Percentiles rank a stretch among this genome's conserved stretches.
Evolutionary conservation across 2,329 filamentous ascomycete species (phyloP).

Genomic region (Alternaria postmessia): DNA sequence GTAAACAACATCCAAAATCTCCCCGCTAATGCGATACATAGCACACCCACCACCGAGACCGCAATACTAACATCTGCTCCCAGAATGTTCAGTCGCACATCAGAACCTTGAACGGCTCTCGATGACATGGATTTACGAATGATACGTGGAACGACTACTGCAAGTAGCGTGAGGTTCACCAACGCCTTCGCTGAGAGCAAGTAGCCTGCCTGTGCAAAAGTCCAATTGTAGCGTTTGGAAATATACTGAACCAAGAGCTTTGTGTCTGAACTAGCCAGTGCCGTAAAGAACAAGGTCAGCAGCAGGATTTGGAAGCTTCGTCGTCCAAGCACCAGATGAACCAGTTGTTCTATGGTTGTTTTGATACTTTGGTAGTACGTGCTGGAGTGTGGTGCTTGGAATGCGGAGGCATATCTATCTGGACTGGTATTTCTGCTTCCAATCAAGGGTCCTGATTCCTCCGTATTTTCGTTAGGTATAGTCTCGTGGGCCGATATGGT

Average conservation of each 20-base stretch:
- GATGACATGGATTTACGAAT: slow-evolving; percentile 40
- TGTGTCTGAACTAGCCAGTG: slow-evolving; percentile 50
- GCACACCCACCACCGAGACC: slow-evolving; percentile 45
- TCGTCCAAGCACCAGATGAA: slow-evolving; percentile 32
- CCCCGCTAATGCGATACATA: slow-evolving; percentile 43
- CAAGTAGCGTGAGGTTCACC: slow-evolving; percentile 47
- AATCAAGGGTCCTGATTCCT: slow-evolving; percentile 38
- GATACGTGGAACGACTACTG: slow-evolving; percentile 44
- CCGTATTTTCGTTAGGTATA: not conserved
- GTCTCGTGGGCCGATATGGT: not conserved
- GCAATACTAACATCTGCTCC: slow-evolving; percentile 43
- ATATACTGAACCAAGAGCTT: slow-evolving; percentile 51
- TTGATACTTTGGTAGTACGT: slow-evolving; percentile 20
- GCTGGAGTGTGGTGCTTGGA: slow-evolving; percentile 28
- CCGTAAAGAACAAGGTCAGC: slow-evolving; percentile 45
- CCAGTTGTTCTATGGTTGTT: slow-evolving; percentile 27
- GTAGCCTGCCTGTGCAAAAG: slow-evolving; percentile 48
- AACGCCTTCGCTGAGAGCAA: slow-evolving; percentile 50
- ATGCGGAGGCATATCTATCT: slow-evolving; percentile 32
- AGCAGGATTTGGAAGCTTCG: slow-evolving; percentile 47
- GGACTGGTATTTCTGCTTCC: slow-evolving; percentile 13
- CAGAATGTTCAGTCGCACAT: slow-evolving; percentile 41
- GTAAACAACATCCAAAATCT: slow-evolving; percentile 44
- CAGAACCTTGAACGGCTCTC: slow-evolving; percentile 34
- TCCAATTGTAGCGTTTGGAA: slow-evolving; percentile 51